Base-by-base conservation (phyloP, 495 filamentous ascomycete species). In the Glonium stellatum region DNA sequence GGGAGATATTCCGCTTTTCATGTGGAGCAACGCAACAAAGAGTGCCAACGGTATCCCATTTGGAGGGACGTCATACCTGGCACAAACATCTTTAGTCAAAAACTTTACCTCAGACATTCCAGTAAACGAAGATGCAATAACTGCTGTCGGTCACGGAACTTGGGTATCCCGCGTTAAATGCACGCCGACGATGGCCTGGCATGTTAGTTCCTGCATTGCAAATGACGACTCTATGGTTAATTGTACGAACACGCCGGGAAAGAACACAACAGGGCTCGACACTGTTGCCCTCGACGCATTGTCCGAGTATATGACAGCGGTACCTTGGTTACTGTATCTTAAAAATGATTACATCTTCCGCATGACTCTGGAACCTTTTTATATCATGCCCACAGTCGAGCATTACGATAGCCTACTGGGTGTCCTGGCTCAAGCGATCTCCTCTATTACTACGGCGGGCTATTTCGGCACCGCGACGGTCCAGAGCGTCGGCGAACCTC, bases 81-180 rank as follows among this genome's bases (percentile, higher is more conserved):
- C 56, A 2, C 56, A 58, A 50, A 25, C 41, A 13, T 58, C 56
- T 2, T 18, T 58, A 10, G 27, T 58, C 10, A 35, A 36, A 21
- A 19, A 50, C 44, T 58, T 50, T 44, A 58, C 39, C 23, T 5
- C 44, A 9, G 34, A 39, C 56, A 10, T 12, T 4, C 15, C 44
- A 23, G 13, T 25, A 5, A 25, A 21, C 21, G 56, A n/a, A 11
- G 42, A 50, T 4, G 56, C 42, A 25, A 58, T 58, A 19, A 58
- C 56, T 11, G 21, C 41, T 18, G 27, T 41, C 9, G 18, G 31
- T 5, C 13, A 49, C 2, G 56, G 56, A 3, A 50, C 27, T 21
- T 58, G 56, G 56, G 50, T 58, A 4, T 58, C 56, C 21, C 56
- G 56, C 18, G 56, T 58, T 22, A 58, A 58, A 44, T 58, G 56